Base-by-base conservation (phyloP, 176 grass and related monocot species). In the Leersia perrieri region DNA sequence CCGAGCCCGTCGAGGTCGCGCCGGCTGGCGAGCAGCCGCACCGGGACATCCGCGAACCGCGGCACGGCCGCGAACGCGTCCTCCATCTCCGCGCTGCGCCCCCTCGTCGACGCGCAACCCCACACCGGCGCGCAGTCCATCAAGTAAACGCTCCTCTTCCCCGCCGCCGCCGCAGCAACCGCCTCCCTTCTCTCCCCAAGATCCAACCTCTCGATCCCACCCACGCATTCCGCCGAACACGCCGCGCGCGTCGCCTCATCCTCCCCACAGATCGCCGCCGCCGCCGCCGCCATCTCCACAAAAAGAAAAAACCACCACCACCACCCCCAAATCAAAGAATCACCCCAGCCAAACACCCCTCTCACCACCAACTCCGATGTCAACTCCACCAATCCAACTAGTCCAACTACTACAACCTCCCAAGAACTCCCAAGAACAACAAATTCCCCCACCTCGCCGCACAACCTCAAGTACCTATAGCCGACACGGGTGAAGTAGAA, bases 51-150 rank as follows among this genome's bases (percentile, higher is more conserved):
- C 13, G 47, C 92, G 73, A 94, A 94, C 34, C 81, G 84, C 27
- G 91, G 91, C 2, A 87, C 36, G 7, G 83, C 89, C 28, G 62
- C 70, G 69, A 47, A 79, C 2, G 94, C 83, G 88, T 97, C 94
- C 83, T 97, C 94, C 94, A 94, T 97, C 83, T 94, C 94, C 15
- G 80, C 69, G 72, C 89, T 83, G 65, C 82, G 60, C 0, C 94
- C 94, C n/a, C 67, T 73, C 40, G 91, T 90, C 25, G 94, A 74
- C 5, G 73, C 79, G 88, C 76, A 74, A 33, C 94, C 94, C 93
- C 93, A 97, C 13, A 88, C 88, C 15, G 93, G 90, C 30, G 72
- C 80, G 73, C 55, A 89, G 51, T 97, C 83, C 45, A 75, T 89
- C 51, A 91, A 77, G 87, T 87, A 97, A 9, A 97, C 90, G 70